Base-by-base conservation (phyloP, 2,329 filamentous ascomycete genomes). In the Pleomassaria siparia region DNA sequence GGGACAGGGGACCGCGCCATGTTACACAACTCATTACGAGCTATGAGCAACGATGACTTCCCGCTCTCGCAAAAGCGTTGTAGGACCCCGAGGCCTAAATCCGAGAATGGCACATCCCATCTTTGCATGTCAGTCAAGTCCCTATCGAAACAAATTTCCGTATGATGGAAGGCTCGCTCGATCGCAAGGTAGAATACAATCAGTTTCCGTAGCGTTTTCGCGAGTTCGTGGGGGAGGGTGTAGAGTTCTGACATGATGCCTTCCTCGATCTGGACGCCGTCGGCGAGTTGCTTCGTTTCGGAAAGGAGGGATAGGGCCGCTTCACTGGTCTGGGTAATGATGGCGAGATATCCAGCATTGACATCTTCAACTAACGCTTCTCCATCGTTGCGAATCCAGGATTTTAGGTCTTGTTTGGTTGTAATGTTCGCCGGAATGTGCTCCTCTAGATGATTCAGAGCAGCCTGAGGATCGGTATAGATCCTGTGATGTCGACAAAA, bases 221-320 rank as follows among this genome's bases (percentile, higher is more conserved):
- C 29, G 4, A 70, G 49, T 25, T 55, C 42, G 0, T 50, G 46
- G 1, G 66, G 62, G 18, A 67, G 51, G 2, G 37, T 54, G 43
- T 69, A 69, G 4, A 59, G 29, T 2, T 55, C 50, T 1, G 63
- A 67, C 37, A 66, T 56, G 1, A 40, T 40, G 1, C 62, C 60
- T 4, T 66, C 47, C 22, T 58, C 56, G 20, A 60, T 55, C n/a
- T 46, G 45, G 4, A 69, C 64, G 1, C 66, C 65, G 11, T 64
- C 47, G 1, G 49, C 50, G 13, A 70, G 54, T 36, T 66, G 59
- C 13, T 46, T 44, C 2, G 55, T 48, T 44, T 58, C 47, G 4
- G 42, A 9, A 3, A 56, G 36, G 7, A 68, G 40, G 1, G 29
- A 29, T 9, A 43, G 45, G 13, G 56, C 51, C 22, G 39, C 41